Evolutionary conservation across 352 stramenopile species (phyloP), one percentile per base, ranked within the genome.

Genomic region (Elongisporangium prolatum): DNA sequence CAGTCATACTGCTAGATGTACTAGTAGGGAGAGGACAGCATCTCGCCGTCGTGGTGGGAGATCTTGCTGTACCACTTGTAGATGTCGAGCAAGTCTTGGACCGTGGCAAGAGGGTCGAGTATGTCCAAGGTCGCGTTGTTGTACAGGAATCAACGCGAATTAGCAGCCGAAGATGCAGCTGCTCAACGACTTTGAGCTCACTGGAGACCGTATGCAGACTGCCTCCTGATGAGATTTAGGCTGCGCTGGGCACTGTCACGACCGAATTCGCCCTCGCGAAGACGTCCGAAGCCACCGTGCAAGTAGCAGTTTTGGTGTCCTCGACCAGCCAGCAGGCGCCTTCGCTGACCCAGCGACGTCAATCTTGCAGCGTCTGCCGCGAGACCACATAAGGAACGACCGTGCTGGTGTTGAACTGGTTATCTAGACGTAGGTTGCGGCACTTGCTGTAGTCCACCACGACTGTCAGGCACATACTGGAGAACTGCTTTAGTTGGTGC

Each of bases 281-380:
- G 57, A 60, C 69, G 64, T 83, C 79, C 17, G 68, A 63, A 83
- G 48, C 71, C 72, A n/a, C 64, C 69, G n/a, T n/a, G n/a, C 0
- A 73, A 73, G 60, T 81, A 79, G 71, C 81, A 83, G 52, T 71
- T 48, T 22, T 34, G 24, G 24, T 34, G 24, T 34, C 24, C 24
- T 34, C 7, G 24, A 34, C 24, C 24, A 34, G 24, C 48, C 22
- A 7, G 24, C 24, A 34, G 24, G 24, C 24, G 20, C 58, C 71
- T 49, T 79, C 61, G 20, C 69, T 63, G 9, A 56, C 56, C 73
- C 69, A 86, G n/a, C 75, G 71, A 57, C 68, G 64, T 63, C 70
- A 86, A 68, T 86, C 64, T 57, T 86, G 70, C 34, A 86, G 67
- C 44, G 75, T 86, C 64, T 81, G 75, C n/a, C 83, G 59, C 48